These are phyloP conservation scores for Coemansia javaensis DNA, from an alignment of 192 early-diverging fungal genomes.

Conservation along the genomic window DNA sequence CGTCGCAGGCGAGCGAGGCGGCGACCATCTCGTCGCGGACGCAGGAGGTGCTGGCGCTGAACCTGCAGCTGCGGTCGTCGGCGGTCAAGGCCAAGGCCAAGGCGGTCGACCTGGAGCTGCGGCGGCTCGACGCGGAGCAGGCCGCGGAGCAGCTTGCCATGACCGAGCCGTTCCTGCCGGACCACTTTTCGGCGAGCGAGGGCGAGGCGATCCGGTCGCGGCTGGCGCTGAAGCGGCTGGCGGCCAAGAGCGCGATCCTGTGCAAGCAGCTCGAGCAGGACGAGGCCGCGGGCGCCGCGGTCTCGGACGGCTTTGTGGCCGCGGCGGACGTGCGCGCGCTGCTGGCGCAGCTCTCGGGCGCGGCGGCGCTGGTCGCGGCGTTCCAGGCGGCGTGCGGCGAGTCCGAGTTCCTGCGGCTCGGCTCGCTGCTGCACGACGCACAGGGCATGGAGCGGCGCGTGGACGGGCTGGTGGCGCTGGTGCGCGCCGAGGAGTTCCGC, in stretches of 20 bases:
- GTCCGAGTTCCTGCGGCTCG: conserved; percentile 67
- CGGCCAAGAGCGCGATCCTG: conserved; percentile 76
- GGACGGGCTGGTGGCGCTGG: conserved; percentile 64
- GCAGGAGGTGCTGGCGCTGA: conserved; percentile 77
- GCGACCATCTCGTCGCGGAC: conserved; percentile 59
- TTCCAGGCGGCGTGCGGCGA: conserved; percentile 64
- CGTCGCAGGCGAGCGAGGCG: conserved; percentile 56
- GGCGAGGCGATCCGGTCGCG: conserved; percentile 69
- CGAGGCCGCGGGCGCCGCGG: conserved; percentile 50
- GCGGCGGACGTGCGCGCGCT: conserved; percentile 34
- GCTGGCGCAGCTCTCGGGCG: conserved; percentile 56
- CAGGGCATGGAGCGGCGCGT: conserved; percentile 73
- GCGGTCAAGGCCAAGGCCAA: conserved; percentile 81
- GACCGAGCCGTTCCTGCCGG: conserved; percentile 75
- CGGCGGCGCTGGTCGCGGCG: conserved; percentile 61
- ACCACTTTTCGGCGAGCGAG: conserved; percentile 76
- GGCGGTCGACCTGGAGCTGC: conserved; percentile 85
- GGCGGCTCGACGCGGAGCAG: conserved; percentile 80
- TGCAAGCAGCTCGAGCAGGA: conserved; percentile 69
- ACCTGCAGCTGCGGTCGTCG: conserved; percentile 73
- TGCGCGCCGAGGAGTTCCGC: conserved; percentile 75
- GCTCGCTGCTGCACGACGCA: conserved; percentile 71
- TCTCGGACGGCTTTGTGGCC: conserved; percentile 54
- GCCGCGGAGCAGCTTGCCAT: conserved; percentile 61
- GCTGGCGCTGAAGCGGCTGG: conserved; percentile 73